Percentiles rank a stretch among this genome's conserved stretches.
These are phyloP conservation scores for Tuber magnatum DNA, from an alignment of 495 filamentous ascomycete genomes.

Conservation along the genomic window DNA sequence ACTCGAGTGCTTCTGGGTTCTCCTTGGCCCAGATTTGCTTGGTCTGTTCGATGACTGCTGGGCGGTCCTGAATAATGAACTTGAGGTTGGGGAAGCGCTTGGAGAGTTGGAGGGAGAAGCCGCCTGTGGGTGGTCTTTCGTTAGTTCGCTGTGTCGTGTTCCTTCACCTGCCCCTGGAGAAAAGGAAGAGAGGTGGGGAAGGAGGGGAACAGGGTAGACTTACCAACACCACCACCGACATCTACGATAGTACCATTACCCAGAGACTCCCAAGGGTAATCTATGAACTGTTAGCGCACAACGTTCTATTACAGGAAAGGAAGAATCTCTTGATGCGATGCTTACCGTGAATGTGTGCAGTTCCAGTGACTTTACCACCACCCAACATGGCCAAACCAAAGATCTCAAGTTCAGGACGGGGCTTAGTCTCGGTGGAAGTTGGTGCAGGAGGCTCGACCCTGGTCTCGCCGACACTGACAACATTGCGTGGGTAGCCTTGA, in stretches of 20 bases:
- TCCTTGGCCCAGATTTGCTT: constrained; percentile 38
- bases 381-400: constrained; percentile 43
- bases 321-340: not conserved
- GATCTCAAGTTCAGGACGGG: constrained; percentile 40
- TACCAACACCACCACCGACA: constrained; percentile 45
- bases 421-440: constrained; percentile 9
- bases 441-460: not conserved
- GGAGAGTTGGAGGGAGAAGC: constrained; percentile 40
- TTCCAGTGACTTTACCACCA: constrained; percentile 41
- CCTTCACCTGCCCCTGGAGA: not conserved
- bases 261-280: constrained; percentile 43
- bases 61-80: constrained; percentile 45
- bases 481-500: constrained; percentile 18
- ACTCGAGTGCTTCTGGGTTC: constrained; percentile 37
- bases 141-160: not conserved
- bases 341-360: constrained; percentile 40
- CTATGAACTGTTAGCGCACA: constrained; percentile 20
- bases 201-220: not conserved
- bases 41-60: constrained; percentile 39
- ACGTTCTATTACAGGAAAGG: not conserved
- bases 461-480: constrained; percentile 17
- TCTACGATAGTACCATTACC: constrained; percentile 43
- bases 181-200: not conserved
- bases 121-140: constrained; percentile 30
- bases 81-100: constrained; percentile 40